These are phyloP conservation scores for Mitragyna speciosa DNA, from an alignment of 257 asterid species.

Conservation along the genomic window DNA sequence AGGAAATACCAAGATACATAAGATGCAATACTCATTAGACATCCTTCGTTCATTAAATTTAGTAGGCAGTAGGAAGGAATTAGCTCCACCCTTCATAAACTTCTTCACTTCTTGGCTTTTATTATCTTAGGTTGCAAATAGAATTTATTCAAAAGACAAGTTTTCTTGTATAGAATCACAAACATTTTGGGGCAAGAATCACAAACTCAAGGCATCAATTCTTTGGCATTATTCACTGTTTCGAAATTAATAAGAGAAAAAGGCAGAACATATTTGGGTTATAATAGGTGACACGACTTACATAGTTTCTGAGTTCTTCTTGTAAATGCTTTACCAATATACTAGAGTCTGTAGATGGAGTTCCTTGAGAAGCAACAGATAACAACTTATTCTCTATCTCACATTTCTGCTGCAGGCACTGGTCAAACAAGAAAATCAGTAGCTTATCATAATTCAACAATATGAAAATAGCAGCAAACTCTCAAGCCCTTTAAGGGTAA, in stretches of 20 bases:
- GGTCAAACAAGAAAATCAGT: slow-evolving; percentile 31
- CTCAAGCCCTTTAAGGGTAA: neutral
- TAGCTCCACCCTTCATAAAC: neutral
- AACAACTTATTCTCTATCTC: slow-evolving; percentile 61
- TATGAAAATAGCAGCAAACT: neutral
- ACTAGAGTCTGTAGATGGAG: slow-evolving; percentile 54
- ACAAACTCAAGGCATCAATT: neutral
- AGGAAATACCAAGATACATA: neutral
- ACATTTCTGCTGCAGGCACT: slow-evolving; percentile 74
- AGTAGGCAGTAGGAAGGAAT: neutral
- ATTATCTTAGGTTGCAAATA: neutral
- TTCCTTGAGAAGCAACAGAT: slow-evolving; percentile 43
- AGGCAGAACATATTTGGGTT: slow-evolving; percentile 4
- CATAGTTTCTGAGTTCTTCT: slow-evolving; percentile 84
- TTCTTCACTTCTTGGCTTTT: neutral
- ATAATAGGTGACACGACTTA: slow-evolving; percentile 41
- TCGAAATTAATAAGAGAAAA: neutral
- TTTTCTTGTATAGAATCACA: neutral
- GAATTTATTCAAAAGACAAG: neutral
- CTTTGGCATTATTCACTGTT: neutral
- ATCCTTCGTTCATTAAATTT: neutral
- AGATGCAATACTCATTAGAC: neutral
- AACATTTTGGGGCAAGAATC: neutral
- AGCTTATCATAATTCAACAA: slow-evolving; percentile 12
- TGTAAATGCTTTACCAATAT: slow-evolving; percentile 84